Conservation (phyloP, 73 alveolate genomes). For the Tetrahymena elliotti region DNA sequence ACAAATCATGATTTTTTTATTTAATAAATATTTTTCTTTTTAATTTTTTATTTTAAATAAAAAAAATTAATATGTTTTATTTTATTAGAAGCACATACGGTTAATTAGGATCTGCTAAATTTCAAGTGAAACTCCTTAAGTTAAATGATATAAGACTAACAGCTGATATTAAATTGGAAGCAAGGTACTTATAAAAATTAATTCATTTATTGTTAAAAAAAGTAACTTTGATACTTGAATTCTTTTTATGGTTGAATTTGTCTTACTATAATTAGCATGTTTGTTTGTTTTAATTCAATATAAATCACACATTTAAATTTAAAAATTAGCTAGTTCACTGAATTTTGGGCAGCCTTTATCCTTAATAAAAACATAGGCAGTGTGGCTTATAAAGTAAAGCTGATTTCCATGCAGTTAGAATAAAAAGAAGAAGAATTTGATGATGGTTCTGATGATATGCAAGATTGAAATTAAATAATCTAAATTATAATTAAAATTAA, state of each 20-base stretch:
- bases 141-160: not conserved
- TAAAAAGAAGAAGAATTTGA: not conserved
- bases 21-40: too few relatives aligned
- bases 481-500: not conserved
- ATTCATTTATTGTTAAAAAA: too few relatives aligned
- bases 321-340: not conserved
- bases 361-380: not conserved
- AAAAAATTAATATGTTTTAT: not conserved
- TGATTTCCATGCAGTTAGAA: not conserved
- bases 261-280: not conserved
- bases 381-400: not conserved
- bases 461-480: not conserved
- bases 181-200: too few relatives aligned
- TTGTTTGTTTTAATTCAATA: not conserved
- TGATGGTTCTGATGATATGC: not conserved
- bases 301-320: not conserved
- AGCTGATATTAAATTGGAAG: not conserved
- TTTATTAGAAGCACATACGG: not conserved
- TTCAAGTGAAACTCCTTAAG: not conserved
- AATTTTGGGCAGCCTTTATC: not conserved
- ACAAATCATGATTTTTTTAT: too few relatives aligned
- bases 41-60: too few relatives aligned
- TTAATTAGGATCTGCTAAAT: not conserved
- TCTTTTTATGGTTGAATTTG: not conserved
- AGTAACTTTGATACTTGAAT: not conserved